Percentiles rank a stretch among this genome's conserved stretches.
phyloP scores from a whole-genome alignment of 306 rosid species.

The Cicer arietinum region DNA sequence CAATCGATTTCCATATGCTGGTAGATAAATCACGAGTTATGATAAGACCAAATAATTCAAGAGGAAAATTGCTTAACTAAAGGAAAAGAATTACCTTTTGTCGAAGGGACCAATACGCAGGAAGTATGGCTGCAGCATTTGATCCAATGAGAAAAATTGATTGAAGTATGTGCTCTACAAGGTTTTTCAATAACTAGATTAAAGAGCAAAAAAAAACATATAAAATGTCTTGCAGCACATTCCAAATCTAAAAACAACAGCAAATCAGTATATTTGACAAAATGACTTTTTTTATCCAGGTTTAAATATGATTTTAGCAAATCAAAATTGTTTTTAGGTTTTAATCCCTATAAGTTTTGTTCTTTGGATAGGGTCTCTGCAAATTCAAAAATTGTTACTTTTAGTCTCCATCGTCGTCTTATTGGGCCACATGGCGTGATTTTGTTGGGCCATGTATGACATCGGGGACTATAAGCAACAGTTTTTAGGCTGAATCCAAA shows the following conservation, averaged over 20 bases:
- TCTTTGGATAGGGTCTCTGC: too few relatives aligned
- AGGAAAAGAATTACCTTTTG: slow-evolving; percentile 64
- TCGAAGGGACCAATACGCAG: slow-evolving; percentile 91
- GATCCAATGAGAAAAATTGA: slow-evolving; percentile 83
- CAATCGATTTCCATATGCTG: slow-evolving; percentile 1
- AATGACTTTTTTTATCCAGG: too few relatives aligned
- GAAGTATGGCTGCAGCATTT: slow-evolving; percentile 85
- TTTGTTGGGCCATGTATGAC: too few relatives aligned
- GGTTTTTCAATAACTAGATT: slow-evolving; percentile 37
- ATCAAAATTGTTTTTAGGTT: too few relatives aligned
- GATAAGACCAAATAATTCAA: slow-evolving; percentile 6
- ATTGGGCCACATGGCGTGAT: too few relatives aligned
- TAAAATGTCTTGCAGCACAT: background rate
- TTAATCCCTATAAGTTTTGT: too few relatives aligned
- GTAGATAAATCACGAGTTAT: slow-evolving; percentile 31
- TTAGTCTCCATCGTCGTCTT: too few relatives aligned
- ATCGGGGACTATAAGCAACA: too few relatives aligned
- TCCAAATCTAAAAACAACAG: slow-evolving; percentile 4
- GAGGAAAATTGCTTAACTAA: slow-evolving; percentile 7
- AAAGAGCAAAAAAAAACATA: background rate
- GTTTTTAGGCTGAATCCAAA: too few relatives aligned
- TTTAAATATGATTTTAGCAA: too few relatives aligned
- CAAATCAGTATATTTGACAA: slow-evolving; percentile 34
- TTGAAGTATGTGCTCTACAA: slow-evolving; percentile 78
- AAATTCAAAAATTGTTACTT: too few relatives aligned